These are phyloP conservation scores for Oryza australiensis DNA, from an alignment of 176 grass and related monocot species.

Conservation along the genomic window DNA sequence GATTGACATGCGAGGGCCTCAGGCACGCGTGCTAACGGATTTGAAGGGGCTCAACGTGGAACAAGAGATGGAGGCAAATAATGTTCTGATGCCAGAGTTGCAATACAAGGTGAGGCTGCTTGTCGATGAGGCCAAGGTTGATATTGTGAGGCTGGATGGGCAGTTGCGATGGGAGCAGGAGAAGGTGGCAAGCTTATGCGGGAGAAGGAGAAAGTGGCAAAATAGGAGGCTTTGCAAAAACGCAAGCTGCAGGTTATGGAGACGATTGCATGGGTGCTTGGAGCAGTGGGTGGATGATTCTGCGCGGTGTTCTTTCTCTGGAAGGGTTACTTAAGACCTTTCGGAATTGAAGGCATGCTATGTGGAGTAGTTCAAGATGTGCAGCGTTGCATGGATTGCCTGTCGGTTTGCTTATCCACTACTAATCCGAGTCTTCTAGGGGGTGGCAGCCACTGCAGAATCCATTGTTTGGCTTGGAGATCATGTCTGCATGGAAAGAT, in stretches of 20 bases:
- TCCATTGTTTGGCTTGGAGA: slow-evolving; percentile 60
- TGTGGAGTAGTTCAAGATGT: slow-evolving; percentile 75
- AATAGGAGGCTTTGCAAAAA: slow-evolving; percentile 56
- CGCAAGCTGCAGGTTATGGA: slow-evolving; percentile 66
- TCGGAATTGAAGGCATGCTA: slow-evolving; percentile 51
- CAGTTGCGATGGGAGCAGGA: slow-evolving; percentile 62
- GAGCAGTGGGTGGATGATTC: slow-evolving; percentile 53
- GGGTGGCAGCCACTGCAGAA: slow-evolving; percentile 81
- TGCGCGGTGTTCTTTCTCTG: slow-evolving; percentile 51
- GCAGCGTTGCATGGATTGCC: slow-evolving; percentile 67
- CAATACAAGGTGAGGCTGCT: slow-evolving; percentile 76
- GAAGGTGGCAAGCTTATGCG: slow-evolving; percentile 55
- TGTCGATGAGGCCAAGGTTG: slow-evolving; percentile 61
- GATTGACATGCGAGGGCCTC: slow-evolving; percentile 77
- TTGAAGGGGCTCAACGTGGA: slow-evolving; percentile 71
- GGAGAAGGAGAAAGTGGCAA: slow-evolving; percentile 67
- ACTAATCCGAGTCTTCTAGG: slow-evolving; percentile 66
- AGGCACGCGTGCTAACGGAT: slow-evolving; percentile 56
- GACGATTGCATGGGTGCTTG: slow-evolving; percentile 54
- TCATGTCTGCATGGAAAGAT: slow-evolving; percentile 65
- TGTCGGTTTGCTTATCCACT: slow-evolving; percentile 63
- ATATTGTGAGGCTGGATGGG: slow-evolving; percentile 62
- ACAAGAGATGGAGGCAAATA: slow-evolving; percentile 62
- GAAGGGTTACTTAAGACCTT: slow-evolving; percentile 61
- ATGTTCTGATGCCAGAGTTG: slow-evolving; percentile 74